Percentiles rank a stretch among this genome's conserved stretches.
Conservation (phyloP, 805 yeast species). For the Suhomyces faveliae region DNA sequence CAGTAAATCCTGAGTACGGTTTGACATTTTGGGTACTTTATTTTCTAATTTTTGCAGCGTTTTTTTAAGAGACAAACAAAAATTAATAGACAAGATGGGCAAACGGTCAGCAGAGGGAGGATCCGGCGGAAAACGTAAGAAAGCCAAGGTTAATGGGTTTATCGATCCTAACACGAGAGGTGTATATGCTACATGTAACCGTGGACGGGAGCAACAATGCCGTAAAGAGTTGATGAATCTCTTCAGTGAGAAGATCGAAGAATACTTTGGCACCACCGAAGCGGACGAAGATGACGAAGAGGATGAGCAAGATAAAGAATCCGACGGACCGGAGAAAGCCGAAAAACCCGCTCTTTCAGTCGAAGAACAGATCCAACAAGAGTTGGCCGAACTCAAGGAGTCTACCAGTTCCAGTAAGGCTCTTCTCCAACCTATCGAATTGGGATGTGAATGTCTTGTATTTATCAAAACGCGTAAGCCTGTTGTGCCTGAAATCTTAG, state of each 20-base stretch:
- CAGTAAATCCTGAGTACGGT: too few relatives aligned
- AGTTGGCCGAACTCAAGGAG: conserved; percentile 60
- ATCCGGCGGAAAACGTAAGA: conserved; percentile 29
- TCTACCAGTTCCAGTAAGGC: conserved; percentile 41
- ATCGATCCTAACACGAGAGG: conserved; percentile 88
- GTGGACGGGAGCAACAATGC: conserved; percentile 76
- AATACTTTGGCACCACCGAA: conserved; percentile 28
- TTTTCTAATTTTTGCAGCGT: not conserved
- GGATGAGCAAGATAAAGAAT: conserved; percentile 23
- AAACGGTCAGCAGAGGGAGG: conserved; percentile 25
- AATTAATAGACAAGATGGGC: conserved; percentile 19
- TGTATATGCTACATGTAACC: conserved; percentile 82
- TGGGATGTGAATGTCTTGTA: conserved; percentile 80
- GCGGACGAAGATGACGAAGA: conserved; percentile 25
- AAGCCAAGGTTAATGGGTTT: conserved; percentile 50
- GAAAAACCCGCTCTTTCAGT: conserved; percentile 45
- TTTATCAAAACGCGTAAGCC: conserved; percentile 82
- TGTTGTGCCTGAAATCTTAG: conserved; percentile 72
- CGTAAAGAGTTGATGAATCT: conserved; percentile 67
- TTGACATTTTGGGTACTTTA: too few relatives aligned
- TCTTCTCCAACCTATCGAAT: conserved; percentile 55
- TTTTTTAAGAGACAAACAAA: not conserved
- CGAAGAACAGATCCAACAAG: conserved; percentile 74
- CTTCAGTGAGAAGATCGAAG: conserved; percentile 42
- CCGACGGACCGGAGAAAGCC: conserved; percentile 20